phyloP scores from a whole-genome alignment of 148 eudicot species.

The Beta vulgaris region DNA sequence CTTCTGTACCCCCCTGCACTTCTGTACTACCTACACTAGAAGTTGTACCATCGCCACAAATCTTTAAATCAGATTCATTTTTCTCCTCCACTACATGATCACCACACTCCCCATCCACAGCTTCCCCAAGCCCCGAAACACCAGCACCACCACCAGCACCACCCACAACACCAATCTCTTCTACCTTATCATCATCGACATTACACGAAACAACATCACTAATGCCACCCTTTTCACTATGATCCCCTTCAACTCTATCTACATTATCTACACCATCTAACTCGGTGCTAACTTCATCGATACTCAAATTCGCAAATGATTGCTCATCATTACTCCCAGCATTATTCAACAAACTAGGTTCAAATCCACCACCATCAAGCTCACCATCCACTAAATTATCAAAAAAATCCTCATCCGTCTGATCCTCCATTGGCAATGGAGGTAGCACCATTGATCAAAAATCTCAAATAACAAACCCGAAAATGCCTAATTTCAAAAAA shows the following conservation, averaged over 20 bases:
- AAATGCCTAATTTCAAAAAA: too few species aligned
- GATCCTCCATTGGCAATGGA: slow-evolving; percentile 77
- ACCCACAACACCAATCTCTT: slow-evolving; percentile 6
- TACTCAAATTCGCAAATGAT: slow-evolving; percentile 42
- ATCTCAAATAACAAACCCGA: not conserved
- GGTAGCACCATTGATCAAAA: slow-evolving; percentile 52
- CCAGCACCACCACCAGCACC: slow-evolving; percentile 25
- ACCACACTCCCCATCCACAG: slow-evolving; percentile 31
- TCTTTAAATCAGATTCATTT: slow-evolving; percentile 22
- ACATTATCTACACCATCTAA: slow-evolving; percentile 22
- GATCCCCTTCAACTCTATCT: slow-evolving; percentile 26
- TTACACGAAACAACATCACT: slow-evolving; percentile 1
- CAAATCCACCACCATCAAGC: slow-evolving; percentile 39
- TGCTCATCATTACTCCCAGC: slow-evolving; percentile 45
- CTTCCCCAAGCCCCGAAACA: slow-evolving; percentile 30
- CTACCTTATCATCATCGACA: slow-evolving; percentile 9
- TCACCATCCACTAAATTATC: slow-evolving; percentile 78
- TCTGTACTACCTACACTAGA: slow-evolving; percentile 64
- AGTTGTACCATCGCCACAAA: slow-evolving; percentile 13
- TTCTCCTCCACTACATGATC: slow-evolving; percentile 20
- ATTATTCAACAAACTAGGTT: slow-evolving; percentile 22
- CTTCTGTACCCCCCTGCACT: slow-evolving; percentile 71
- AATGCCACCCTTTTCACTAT: slow-evolving; percentile 24
- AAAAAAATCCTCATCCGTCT: slow-evolving; percentile 77
- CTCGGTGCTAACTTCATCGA: slow-evolving; percentile 21